Conservation (phyloP, 805 yeast species). For the Saccharomycopsis oosterbeekiorum region DNA sequence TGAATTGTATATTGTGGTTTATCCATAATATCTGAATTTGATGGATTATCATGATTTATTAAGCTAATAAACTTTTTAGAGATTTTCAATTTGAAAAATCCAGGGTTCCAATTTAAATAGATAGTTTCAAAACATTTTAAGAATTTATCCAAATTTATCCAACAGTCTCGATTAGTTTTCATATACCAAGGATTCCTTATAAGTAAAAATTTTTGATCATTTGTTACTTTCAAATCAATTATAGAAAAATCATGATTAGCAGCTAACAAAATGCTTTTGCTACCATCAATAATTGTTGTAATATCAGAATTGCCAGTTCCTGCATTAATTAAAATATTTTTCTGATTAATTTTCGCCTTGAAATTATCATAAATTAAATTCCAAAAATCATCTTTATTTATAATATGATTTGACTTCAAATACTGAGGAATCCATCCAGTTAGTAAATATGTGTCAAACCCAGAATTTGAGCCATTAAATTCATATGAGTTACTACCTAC, state of each 20-base stretch:
- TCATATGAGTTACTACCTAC: slow-evolving; percentile 44
- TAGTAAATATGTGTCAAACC: slow-evolving; percentile 53
- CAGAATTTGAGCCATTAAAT: slow-evolving; percentile 69
- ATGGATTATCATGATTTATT: not conserved
- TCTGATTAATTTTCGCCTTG: slow-evolving; percentile 22
- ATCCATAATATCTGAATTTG: slow-evolving; percentile 15
- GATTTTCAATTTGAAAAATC: slow-evolving; percentile 26
- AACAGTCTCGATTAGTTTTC: slow-evolving; percentile 12
- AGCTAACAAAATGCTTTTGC: slow-evolving; percentile 25
- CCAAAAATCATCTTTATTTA: slow-evolving; percentile 27
- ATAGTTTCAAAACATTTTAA: slow-evolving; percentile 36
- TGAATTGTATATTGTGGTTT: slow-evolving; percentile 36
- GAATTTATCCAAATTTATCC: slow-evolving; percentile 25
- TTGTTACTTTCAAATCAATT: slow-evolving; percentile 27
- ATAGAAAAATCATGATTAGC: slow-evolving; percentile 68
- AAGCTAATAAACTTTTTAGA: not conserved
- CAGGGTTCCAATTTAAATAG: slow-evolving; percentile 61
- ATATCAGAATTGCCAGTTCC: slow-evolving; percentile 49
- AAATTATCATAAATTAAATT: slow-evolving; percentile 25
- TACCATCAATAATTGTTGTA: not conserved
- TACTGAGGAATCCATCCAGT: slow-evolving; percentile 72
- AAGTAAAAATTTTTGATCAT: slow-evolving; percentile 20
- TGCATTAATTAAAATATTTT: slow-evolving; percentile 41
- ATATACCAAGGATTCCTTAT: slow-evolving; percentile 40
- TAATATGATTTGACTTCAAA: slow-evolving; percentile 20